A percentile compares a stretch with the other conserved stretches of the same genome.
Evolutionary conservation across 257 asterid genomes (phyloP).

Genomic region (Solanum paucissectum): DNA sequence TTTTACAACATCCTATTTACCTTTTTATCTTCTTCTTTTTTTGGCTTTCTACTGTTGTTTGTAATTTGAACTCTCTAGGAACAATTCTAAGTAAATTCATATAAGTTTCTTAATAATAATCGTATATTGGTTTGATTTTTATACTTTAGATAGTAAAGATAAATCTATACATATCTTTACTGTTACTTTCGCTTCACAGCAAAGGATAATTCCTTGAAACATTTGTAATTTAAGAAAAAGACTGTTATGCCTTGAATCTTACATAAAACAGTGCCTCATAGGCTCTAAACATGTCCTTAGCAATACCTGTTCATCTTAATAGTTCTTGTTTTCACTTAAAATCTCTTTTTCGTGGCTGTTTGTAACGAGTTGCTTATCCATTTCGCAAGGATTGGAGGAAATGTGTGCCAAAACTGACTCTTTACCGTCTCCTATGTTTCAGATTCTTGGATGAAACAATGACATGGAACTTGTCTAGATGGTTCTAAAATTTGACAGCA

Average conservation of each 20-base stretch:
- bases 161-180: no score
- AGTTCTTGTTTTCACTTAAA: no score
- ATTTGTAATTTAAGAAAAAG: not conserved
- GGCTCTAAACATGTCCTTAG: not conserved
- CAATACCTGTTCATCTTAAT: not conserved
- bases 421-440: not conserved
- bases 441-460: not conserved
- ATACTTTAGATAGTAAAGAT: no score
- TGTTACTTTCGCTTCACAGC: not conserved
- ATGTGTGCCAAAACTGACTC: not conserved
- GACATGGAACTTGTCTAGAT: not conserved
- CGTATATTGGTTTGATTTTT: no score
- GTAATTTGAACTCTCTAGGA: no score
- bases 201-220: not conserved
- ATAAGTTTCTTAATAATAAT: no score
- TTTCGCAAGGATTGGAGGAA: not conserved
- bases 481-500: not conserved
- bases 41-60: no score
- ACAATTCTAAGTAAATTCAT: no score
- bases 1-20: no score
- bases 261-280: not conserved
- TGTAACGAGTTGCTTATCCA: no score
- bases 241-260: not conserved
- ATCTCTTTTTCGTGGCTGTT: no score
- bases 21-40: no score